phyloP scores from a whole-genome alignment of 257 asterid species.

The Solanum okadae region DNA sequence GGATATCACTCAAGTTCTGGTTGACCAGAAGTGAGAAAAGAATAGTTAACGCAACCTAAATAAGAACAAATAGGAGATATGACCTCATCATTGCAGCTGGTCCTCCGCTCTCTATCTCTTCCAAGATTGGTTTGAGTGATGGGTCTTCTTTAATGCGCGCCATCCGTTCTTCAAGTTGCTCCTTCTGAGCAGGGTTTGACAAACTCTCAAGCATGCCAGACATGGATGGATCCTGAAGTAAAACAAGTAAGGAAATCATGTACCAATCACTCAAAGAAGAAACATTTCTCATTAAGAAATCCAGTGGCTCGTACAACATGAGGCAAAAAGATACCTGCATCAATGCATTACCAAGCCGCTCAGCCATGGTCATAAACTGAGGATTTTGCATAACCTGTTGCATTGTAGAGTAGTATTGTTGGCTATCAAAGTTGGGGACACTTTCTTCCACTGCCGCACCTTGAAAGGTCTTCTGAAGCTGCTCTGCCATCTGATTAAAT shows the following conservation, averaged over 20 bases:
- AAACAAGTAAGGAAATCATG: neutral
- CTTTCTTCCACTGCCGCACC: conserved; percentile 61
- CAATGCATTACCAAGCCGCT: conserved; percentile 80
- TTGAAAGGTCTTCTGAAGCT: conserved; percentile 90
- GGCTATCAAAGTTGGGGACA: conserved; percentile 79
- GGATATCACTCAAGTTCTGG: neutral
- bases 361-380: conserved; percentile 94
- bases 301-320: neutral
- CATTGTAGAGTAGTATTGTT: conserved; percentile 77
- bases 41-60: neutral
- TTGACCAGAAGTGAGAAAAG: neutral
- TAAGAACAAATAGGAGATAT: neutral
- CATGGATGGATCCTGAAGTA: conserved; percentile 84
- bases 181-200: conserved; percentile 72
- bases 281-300: neutral
- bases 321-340: conserved; percentile 57
- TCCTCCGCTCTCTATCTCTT: conserved; percentile 94
- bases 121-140: conserved; percentile 88
- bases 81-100: conserved; percentile 99
- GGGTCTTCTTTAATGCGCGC: conserved; percentile 81
- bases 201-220: conserved; percentile 91
- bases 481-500: conserved; percentile 95
- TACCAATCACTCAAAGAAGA: neutral
- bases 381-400: conserved; percentile 99
- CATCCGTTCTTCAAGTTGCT: conserved; percentile 88